Conservation (phyloP, 371 early-diverging fungal species). For the Blakeslea trispora region DNA sequence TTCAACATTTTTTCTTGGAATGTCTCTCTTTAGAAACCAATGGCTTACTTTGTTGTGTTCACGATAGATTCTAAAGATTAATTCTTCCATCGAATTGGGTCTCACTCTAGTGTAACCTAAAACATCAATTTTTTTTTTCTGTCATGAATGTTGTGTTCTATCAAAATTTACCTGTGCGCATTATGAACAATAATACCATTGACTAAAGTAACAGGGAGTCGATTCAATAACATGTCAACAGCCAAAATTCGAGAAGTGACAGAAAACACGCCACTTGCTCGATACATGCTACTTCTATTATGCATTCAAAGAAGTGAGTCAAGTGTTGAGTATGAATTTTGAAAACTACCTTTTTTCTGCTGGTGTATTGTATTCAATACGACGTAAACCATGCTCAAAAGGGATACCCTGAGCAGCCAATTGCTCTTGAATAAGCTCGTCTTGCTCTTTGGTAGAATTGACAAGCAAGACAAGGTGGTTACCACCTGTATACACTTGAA, state of each 20-base stretch:
- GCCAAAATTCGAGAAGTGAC: conserved; percentile 90
- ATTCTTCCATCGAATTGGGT: conserved; percentile 84
- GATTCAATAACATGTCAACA: conserved; percentile 89
- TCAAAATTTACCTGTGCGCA: conserved; percentile 58
- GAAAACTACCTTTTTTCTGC: conserved; percentile 62
- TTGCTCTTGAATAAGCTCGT: conserved; percentile 59
- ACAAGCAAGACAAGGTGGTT: conserved; percentile 81
- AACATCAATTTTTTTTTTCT: background rate
- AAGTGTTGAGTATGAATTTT: no score
- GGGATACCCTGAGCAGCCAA: conserved; percentile 48
- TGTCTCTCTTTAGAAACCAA: no score
- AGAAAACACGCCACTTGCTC: conserved; percentile 86
- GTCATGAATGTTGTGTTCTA: background rate
- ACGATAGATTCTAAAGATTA: conserved; percentile 81
- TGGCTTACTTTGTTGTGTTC: conserved; percentile 76
- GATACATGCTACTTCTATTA: conserved; percentile 71
- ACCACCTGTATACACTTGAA: conserved; percentile 72
- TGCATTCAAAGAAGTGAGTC: no score
- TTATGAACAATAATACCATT: conserved; percentile 88
- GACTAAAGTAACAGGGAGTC: conserved; percentile 76
- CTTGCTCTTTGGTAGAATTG: conserved; percentile 72
- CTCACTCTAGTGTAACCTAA: conserved; percentile 53
- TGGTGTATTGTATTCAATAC: conserved; percentile 68
- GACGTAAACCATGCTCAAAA: conserved; percentile 39
- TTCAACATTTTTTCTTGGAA: no score